phyloP scores from a whole-genome alignment of 257 asterid genomes.

The Solanum neorickii region DNA sequence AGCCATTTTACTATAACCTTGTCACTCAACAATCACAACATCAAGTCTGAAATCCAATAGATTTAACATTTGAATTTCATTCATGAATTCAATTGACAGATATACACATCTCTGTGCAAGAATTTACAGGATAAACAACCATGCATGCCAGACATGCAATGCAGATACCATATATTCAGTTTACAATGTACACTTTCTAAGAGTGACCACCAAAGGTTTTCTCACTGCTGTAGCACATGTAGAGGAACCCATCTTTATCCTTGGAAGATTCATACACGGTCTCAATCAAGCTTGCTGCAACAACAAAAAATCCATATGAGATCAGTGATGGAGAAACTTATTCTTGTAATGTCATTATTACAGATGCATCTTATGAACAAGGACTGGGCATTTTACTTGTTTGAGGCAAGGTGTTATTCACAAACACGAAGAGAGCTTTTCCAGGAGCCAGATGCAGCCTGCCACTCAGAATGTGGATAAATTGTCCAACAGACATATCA shows the following conservation, averaged over 20 bases:
- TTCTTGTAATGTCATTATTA: neutral
- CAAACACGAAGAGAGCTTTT: conserved; percentile 86
- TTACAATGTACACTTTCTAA: neutral
- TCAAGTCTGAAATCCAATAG: neutral
- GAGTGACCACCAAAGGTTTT: conserved; percentile 65
- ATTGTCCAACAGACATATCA: conserved; percentile 93
- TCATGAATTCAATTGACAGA: neutral
- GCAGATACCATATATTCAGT: neutral
- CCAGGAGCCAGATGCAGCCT: conserved; percentile 89
- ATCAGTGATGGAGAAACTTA: neutral
- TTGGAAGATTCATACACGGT: conserved; percentile 50
- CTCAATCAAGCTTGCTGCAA: conserved; percentile 75
- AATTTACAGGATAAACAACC: neutral
- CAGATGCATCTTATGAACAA: neutral
- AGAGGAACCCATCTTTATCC: conserved; percentile 87
- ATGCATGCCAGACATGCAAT: neutral
- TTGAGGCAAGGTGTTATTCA: conserved; percentile 80
- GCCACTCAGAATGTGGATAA: conserved; percentile 65
- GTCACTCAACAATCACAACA: neutral
- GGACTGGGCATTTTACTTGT: conserved; percentile 36
- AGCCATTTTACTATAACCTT: neutral
- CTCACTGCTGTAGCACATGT: conserved; percentile 97
- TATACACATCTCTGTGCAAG: neutral
- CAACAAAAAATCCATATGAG: neutral
- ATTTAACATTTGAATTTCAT: neutral